Evolutionary conservation across 805 yeast species (phyloP), one percentile per base, ranked within the genome.

Genomic region (Kuraishia borneana): DNA sequence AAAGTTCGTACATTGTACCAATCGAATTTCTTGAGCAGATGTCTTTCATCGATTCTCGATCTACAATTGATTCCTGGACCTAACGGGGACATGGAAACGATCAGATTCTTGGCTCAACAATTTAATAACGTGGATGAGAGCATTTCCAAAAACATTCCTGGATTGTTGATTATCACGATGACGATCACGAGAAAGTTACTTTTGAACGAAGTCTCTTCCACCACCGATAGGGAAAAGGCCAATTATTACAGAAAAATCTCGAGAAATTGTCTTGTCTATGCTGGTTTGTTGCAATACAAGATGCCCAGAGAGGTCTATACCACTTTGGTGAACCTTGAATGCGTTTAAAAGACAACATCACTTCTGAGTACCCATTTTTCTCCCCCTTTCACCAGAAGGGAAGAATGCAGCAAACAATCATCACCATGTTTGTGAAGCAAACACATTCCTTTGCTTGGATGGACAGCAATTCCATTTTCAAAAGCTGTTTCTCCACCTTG

Each of bases 211-310:
- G 54, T 61, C 44, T 56, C 63, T 30, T 61, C 60, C 42, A 51
- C 58, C 34, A 61, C 70, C 9, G 70, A 69, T 38, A 68, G 64
- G 28, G 73, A 69, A 37, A 81, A 77, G 50, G 56, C 70, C 16
- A 61, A 54, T 3, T 70, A 73, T 28, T 59, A 84, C 48, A 64
- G 65, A 33, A 68, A 68, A 40, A 65, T 80, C 42, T 85, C 95
- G 2, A 80, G 76, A 53, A 85, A 85, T 55, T 82, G 95, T 55
- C 85, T 88, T 87, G 74, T 88, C 3, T 89, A 81, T 54, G 95
- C 96, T 5, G 97, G 96, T 40, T 81, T 89, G 77, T 79, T 88
- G 25, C 94, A 84, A 58, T 87, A 83, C 57, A 78, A 81, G 52
- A 84, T 88, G 94, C 94, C 96, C 6, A 58, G 80, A 38, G 94